Evolutionary conservation across 768 basidiomycete species (phyloP).

Genomic region (Suillus subalutaceus): DNA sequence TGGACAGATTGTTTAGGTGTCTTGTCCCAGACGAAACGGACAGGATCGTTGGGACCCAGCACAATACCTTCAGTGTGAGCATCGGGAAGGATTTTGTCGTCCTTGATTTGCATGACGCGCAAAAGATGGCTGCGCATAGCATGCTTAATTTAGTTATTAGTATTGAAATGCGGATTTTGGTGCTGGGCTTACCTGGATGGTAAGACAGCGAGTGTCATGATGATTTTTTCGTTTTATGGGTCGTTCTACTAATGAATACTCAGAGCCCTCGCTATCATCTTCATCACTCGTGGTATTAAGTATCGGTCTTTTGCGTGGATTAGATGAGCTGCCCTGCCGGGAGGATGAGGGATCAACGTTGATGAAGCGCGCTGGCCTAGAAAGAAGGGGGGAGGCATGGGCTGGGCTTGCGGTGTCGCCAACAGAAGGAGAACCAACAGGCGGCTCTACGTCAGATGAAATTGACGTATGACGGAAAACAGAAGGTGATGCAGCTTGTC

Average conservation of each 20-base stretch:
- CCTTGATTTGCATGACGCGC: constrained; percentile 56
- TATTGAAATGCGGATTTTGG: background rate
- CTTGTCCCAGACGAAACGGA: constrained; percentile 82
- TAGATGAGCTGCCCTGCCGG: constrained; percentile 7
- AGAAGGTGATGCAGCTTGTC: constrained; percentile 3
- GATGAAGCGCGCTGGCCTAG: constrained; percentile 25
- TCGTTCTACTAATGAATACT: constrained; percentile 32
- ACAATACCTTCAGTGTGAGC: constrained; percentile 58
- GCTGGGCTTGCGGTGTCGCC: constrained; percentile 12
- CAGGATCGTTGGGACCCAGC: constrained; percentile 50
- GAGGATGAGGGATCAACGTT: constrained; percentile 17
- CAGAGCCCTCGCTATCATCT: constrained; percentile 38
- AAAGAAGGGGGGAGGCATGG: constrained; percentile 20
- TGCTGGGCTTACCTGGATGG: constrained; percentile 57
- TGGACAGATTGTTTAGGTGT: constrained; percentile 76
- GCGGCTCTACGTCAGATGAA: constrained; percentile 10
- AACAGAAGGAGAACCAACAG: constrained; percentile 13
- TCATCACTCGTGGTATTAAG: constrained; percentile 41
- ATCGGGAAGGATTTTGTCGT: constrained; percentile 62
- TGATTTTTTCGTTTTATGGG: constrained; percentile 54
- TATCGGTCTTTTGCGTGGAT: constrained; percentile 34
- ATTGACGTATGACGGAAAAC: background rate
- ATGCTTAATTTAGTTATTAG: constrained; percentile 43
- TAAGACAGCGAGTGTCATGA: constrained; percentile 66
- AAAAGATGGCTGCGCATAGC: constrained; percentile 73